These are phyloP conservation scores for Dioszegia crocea DNA, from an alignment of 768 basidiomycete genomes.

Conservation along the genomic window DNA sequence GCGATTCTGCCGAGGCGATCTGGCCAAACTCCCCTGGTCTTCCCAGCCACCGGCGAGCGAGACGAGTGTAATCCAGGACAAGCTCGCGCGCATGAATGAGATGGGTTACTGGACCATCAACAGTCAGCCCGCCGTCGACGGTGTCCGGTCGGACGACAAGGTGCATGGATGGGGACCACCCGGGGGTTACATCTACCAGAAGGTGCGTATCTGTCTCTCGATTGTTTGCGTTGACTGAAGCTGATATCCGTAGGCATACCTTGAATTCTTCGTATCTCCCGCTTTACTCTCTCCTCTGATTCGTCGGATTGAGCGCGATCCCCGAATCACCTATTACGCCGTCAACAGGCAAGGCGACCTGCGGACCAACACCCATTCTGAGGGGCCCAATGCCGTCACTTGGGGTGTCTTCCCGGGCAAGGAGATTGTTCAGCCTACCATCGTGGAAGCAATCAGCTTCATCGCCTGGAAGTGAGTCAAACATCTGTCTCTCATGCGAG, in stretches of 20 bases:
- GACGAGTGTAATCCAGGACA: conserved; percentile 49
- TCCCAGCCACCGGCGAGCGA: conserved; percentile 49
- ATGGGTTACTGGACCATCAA: conserved; percentile 95
- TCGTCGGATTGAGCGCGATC: conserved; percentile 76
- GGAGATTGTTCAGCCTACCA: conserved; percentile 83
- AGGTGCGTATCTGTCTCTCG: conserved; percentile 55
- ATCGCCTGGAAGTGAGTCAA: conserved; percentile 86
- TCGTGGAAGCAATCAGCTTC: conserved; percentile 94
- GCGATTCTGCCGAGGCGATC: conserved; percentile 47
- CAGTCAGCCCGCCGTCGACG: conserved; percentile 92
- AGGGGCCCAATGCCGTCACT: conserved; percentile 96
- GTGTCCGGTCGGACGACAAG: conserved; percentile 75
- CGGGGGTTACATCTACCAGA: conserved; percentile 93
- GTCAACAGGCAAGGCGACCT: conserved; percentile 95
- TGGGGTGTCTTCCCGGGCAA: conserved; percentile 99
- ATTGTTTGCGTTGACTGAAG: not conserved
- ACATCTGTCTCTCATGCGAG: not conserved
- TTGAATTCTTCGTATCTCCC: conserved; percentile 89
- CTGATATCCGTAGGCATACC: conserved; percentile 65
- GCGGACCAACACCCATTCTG: conserved; percentile 87
- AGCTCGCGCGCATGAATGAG: conserved; percentile 66
- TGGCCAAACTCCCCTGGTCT: conserved; percentile 49
- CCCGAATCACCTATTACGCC: conserved; percentile 89
- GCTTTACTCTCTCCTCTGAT: conserved; percentile 68
- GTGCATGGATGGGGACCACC: conserved; percentile 89